Base-by-base conservation (phyloP, 2,329 filamentous ascomycete genomes). In the Cryphonectria radicalis region DNA sequence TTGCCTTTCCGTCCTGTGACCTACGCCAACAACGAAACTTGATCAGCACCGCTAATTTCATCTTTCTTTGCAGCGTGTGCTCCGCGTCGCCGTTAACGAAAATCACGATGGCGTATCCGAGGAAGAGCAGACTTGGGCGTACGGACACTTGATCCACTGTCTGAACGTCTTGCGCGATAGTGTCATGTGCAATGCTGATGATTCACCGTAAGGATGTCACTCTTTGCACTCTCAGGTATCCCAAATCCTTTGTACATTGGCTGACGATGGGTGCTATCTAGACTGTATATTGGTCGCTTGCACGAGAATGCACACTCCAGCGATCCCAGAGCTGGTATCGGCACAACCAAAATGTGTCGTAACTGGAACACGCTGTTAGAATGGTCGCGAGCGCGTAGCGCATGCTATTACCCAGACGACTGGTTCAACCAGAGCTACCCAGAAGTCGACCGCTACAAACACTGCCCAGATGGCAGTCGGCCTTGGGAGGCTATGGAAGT, bases 121-220 rank as follows among this genome's bases (percentile, higher is more conserved):
- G 63, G 19, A 59, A 11, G 57, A 72, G 40, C 72, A 67, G 32
- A 73, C 64, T 7, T 75, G 72, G 70, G 37, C 62, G n/a, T 74
- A 74, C 32, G 43, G 6, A 4, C 72, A 74, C 62, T 60, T 73
- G 55, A 73, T 74, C 35, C 73, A 74, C 59, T 74, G 73, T n/a
- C 66, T 74, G 1, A 74, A 74, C 50, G 68, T 74, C 22, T 40
- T 74, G 53, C 68, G 73, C 4, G 67, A 74, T n/a, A 67, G 64
- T 19, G 63, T 74, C 40, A 70, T 74, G 67, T 74, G 69, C 53
- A 70, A 74, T 40, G 72, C 72, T 8, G 70, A 74, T 32, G 72
- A 74, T 57, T 73, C 69, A 40, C 73, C 72, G 55, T 57, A 28
- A 57, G 37, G 50, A 28, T 28, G 11, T 14, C 50, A 19, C n/a